Conservation (phyloP, 176 grass and related monocot genomes). For the Secale cereale region DNA sequence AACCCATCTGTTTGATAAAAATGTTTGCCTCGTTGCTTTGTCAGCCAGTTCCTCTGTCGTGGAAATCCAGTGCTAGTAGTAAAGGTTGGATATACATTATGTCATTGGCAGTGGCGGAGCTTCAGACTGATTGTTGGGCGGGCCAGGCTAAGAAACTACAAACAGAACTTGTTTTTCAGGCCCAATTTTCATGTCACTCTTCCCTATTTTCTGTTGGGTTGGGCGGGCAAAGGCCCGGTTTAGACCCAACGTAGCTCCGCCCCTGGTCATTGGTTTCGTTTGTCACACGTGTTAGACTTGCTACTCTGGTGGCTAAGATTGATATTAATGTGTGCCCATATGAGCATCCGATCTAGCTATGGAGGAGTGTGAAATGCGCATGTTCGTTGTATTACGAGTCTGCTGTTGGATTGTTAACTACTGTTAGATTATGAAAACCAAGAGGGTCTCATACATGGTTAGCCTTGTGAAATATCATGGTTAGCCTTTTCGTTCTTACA, state of each 20-base stretch:
- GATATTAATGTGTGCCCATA: background rate
- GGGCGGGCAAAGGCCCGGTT: too few species aligned
- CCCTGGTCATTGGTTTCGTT: background rate
- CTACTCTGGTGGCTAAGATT: background rate
- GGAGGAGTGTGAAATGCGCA: background rate
- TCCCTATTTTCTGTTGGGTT: too few species aligned
- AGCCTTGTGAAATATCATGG: background rate
- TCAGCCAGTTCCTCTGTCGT: background rate
- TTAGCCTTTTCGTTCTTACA: background rate
- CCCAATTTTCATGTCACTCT: too few species aligned
- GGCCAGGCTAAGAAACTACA: too few species aligned
- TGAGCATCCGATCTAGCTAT: background rate
- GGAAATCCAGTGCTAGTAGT: background rate
- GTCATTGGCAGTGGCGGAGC: background rate
- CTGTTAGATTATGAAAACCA: background rate
- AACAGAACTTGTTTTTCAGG: too few species aligned
- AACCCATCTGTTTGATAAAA: conserved; percentile 3
- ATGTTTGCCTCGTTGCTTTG: background rate
- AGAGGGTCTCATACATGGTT: background rate
- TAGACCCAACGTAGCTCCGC: too few species aligned
- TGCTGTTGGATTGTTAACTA: background rate
- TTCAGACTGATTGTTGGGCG: too few species aligned
- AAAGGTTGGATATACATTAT: background rate
- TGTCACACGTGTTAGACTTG: background rate
- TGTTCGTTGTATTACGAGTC: background rate